Evolutionary conservation across 768 basidiomycete species (phyloP).

Genomic region (Serendipita sp.): DNA sequence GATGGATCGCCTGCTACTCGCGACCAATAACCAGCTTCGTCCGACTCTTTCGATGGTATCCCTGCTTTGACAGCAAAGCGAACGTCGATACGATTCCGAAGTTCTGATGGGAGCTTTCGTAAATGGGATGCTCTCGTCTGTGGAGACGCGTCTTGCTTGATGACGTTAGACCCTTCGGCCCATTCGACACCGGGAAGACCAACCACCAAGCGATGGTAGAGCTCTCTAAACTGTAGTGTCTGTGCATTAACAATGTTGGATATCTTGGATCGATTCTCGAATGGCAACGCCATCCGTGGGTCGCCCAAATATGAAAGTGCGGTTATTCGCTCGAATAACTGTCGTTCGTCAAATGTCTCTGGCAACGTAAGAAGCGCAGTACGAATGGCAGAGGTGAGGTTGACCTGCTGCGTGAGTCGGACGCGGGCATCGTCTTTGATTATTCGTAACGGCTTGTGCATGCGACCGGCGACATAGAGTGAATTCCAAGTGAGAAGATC

Average conservation of each 20-base stretch:
- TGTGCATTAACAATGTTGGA: constrained; percentile 79
- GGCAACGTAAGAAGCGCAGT: constrained; percentile 81
- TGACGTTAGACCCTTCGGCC: constrained; percentile 30
- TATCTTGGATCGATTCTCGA: constrained; percentile 91
- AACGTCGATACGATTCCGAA: constrained; percentile 39
- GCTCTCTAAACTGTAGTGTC: constrained; percentile 63
- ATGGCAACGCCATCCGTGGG: constrained; percentile 84
- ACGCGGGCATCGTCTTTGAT: constrained; percentile 87
- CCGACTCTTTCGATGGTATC: constrained; percentile 32
- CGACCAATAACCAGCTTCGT: constrained; percentile 63
- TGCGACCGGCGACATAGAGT: constrained; percentile 84
- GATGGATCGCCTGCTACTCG: constrained; percentile 47
- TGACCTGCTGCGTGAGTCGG: constrained; percentile 81
- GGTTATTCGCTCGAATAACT: constrained; percentile 74
- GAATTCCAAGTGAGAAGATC: constrained; percentile 88
- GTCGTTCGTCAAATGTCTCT: constrained; percentile 57
- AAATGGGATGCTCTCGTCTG: constrained; percentile 57
- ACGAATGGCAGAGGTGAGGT: constrained; percentile 77
- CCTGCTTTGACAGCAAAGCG: constrained; percentile 26
- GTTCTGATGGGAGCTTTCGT: constrained; percentile 55
- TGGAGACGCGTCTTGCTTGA: constrained; percentile 61
- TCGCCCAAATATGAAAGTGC: constrained; percentile 79
- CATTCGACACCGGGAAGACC: constrained; percentile 72
- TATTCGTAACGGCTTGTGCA: constrained; percentile 94
- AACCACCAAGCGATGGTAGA: constrained; percentile 66